Evolutionary conservation across 2,329 filamentous ascomycete genomes (phyloP).

Genomic region (Sarocladiaceae sp.): DNA sequence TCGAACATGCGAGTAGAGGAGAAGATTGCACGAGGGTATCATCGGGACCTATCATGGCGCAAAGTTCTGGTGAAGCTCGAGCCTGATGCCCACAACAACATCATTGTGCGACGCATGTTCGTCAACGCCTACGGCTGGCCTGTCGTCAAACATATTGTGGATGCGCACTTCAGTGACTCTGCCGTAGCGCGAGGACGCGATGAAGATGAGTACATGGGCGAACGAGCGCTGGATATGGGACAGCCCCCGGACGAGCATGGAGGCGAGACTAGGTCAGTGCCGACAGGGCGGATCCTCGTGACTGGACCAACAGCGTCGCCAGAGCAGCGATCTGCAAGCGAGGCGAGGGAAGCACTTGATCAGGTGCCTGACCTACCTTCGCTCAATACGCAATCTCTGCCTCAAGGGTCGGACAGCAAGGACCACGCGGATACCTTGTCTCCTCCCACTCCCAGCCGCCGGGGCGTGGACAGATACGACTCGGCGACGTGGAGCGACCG

Average conservation of each 20-base stretch:
- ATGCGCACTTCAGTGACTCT: conserved; percentile 85
- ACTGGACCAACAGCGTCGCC: conserved; percentile 20
- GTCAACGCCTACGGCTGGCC: conserved; percentile 98
- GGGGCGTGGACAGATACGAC: conserved; percentile 31
- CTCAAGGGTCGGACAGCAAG: conserved; percentile 14
- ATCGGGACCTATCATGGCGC: conserved; percentile 85
- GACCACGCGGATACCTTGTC: conserved; percentile 16
- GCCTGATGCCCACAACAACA: conserved; percentile 97
- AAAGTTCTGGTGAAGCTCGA: conserved; percentile 95
- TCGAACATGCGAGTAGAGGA: conserved; percentile 87
- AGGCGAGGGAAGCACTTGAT: conserved; percentile 33
- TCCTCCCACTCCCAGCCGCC: conserved; percentile 11
- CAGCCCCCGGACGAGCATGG: conserved; percentile 56
- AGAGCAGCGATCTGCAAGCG: conserved; percentile 18
- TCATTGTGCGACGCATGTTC: conserved; percentile 93
- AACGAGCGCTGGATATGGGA: conserved; percentile 59
- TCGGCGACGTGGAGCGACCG: conserved; percentile 61
- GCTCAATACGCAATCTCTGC: background rate
- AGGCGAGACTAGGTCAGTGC: conserved; percentile 48
- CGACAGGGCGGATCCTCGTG: conserved; percentile 17
- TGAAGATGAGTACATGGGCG: conserved; percentile 57
- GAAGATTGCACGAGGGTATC: conserved; percentile 94
- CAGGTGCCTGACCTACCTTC: conserved; percentile 38
- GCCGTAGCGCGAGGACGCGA: conserved; percentile 55
- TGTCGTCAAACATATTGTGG: conserved; percentile 88